Base-by-base conservation (phyloP, 208 protist genomes). In the Acanthamoeba triangularis region DNA sequence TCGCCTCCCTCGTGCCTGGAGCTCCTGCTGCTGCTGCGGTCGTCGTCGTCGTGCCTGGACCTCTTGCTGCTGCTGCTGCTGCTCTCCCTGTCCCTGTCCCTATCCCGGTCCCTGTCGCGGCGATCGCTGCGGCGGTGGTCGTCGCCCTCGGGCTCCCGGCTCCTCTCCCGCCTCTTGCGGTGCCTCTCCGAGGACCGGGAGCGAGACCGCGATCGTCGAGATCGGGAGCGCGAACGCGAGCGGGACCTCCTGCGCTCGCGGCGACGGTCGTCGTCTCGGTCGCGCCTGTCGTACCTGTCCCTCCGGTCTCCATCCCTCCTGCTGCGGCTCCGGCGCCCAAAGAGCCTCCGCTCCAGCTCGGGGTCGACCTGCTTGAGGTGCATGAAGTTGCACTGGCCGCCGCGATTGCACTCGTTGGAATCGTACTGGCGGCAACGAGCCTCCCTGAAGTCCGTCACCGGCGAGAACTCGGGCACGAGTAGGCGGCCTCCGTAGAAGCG, bases 401-500 rank as follows among this genome's bases (percentile, higher is more conserved):
- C 97, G 47, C 97, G 52, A 18, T 78, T 92, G 76, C 97, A 98
- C 44, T 96, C 91, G 41, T 85, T 95, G 6, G 67, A 61, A 33
- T 98, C 96, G 74, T 96, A 97, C 63, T 98, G 97, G 33, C 96
- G 47, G 93, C 97, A 98, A 30, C 96, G 49, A n/a, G 96, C 96
- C 52, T 98, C 97, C 74, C 85, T 91, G 44, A 98, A 98, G 90
- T 98, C 97, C 8, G 97, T 98, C 16, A 98, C 97, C n/a, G 97
- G 97, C 56, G 96, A 98, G 54, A 98, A 96, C 74, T 98, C 97
- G 23, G 96, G 94, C 20, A 97, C 37, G 47, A 98, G 94, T 41
- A 90, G 97, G 33, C 95, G 82, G 37, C 96, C 96, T 69, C 33
- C 96, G 90, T 98, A 98, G 63, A 97, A 98, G 82, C 97, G 91